These are phyloP conservation scores for Cordyceps militaris DNA, from an alignment of 2,329 filamentous ascomycete genomes.

Conservation along the genomic window DNA sequence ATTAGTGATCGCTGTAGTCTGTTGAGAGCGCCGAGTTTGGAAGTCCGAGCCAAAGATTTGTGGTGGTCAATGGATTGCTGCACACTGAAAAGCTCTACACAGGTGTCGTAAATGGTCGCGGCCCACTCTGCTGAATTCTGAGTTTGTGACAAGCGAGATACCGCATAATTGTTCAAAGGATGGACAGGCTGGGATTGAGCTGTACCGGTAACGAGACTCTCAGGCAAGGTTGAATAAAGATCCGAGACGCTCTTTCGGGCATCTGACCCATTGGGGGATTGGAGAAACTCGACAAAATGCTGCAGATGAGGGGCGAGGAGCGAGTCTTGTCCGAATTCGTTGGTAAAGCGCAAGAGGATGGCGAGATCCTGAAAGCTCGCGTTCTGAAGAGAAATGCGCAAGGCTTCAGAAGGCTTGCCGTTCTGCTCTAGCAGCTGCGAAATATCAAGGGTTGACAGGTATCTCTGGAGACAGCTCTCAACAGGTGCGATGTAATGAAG, in stretches of 20 bases:
- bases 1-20: constrained; percentile 55
- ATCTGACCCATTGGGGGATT: constrained; percentile 25
- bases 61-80: constrained; percentile 36
- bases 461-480: constrained; percentile 44
- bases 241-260: constrained; percentile 27
- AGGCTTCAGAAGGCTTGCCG: constrained; percentile 20
- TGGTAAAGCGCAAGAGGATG: constrained; percentile 29
- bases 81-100: constrained; percentile 36
- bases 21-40: constrained; percentile 48
- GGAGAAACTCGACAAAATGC: constrained; percentile 25
- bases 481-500: constrained; percentile 37
- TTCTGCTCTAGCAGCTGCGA: constrained; percentile 22
- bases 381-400: constrained; percentile 36
- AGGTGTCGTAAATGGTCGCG: constrained; percentile 44
- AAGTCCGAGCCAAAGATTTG: constrained; percentile 34
- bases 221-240: constrained; percentile 29
- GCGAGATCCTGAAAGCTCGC: constrained; percentile 40
- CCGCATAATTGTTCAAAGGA: constrained; percentile 49
- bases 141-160: constrained; percentile 39
- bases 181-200: constrained; percentile 43
- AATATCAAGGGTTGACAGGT: constrained; percentile 31
- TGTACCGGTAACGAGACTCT: constrained; percentile 9
- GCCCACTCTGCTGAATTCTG: constrained; percentile 39
- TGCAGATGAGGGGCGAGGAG: constrained; percentile 16
- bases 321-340: constrained; percentile 17